These are phyloP conservation scores for Coemansia aciculifera DNA, from an alignment of 192 early-diverging fungal genomes.

Conservation along the genomic window DNA sequence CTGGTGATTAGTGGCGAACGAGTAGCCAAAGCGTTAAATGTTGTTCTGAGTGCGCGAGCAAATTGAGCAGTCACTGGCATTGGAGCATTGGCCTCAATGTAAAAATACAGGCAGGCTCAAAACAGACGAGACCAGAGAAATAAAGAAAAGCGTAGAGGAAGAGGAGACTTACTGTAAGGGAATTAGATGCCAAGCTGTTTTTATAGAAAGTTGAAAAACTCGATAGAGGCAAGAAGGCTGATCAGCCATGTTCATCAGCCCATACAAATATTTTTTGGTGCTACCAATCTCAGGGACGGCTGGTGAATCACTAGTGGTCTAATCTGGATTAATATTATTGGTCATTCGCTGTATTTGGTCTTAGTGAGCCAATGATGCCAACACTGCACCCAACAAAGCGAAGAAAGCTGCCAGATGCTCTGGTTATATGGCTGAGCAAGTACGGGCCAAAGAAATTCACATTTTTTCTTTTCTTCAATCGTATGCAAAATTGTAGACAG, in stretches of 20 bases:
- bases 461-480: too few species aligned
- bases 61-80: constrained; percentile 11
- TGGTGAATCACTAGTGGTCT: background rate
- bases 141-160: background rate
- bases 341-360: background rate
- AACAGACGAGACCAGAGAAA: background rate
- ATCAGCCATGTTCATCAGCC: background rate
- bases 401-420: too few species aligned
- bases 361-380: background rate
- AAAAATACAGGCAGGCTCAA: background rate
- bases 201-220: background rate
- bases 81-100: constrained; percentile 6
- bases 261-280: background rate
- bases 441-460: too few species aligned
- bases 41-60: background rate
- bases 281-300: background rate
- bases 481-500: too few species aligned
- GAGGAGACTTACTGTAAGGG: constrained; percentile 14
- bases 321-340: background rate
- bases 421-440: too few species aligned
- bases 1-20: constrained; percentile 10
- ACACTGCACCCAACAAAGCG: background rate
- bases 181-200: background rate
- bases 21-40: background rate
- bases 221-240: background rate